A percentile compares a stretch with the other conserved stretches of the same genome.
Evolutionary conservation across 768 basidiomycete species (phyloP).

Genomic region (Coprinellus aureogranulatus): DNA sequence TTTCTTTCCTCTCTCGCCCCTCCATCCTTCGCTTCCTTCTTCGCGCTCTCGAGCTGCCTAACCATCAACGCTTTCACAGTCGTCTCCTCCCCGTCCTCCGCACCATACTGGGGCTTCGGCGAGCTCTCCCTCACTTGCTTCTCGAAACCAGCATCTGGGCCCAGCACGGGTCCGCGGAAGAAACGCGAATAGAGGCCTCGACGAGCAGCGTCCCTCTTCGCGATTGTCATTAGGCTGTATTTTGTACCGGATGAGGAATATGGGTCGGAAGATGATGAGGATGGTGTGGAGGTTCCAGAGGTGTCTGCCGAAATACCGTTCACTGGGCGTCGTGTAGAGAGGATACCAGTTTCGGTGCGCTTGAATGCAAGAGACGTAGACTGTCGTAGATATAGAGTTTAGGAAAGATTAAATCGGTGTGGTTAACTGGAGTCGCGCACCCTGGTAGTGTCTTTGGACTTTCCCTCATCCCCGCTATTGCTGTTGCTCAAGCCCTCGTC

Average conservation of each 20-base stretch:
- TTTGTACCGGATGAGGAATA: conserved; percentile 23
- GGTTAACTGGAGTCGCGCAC: conserved; percentile 11
- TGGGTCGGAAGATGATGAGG: conserved; percentile 18
- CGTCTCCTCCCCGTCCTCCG: not conserved
- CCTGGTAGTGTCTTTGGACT: conserved; percentile 9
- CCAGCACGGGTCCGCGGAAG: conserved; percentile 72
- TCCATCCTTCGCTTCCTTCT: conserved; percentile 12
- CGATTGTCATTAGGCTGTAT: conserved; percentile 54
- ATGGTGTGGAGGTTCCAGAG: conserved; percentile 43
- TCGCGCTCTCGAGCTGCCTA: conserved; percentile 13
- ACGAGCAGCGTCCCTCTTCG: conserved; percentile 78
- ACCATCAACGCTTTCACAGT: conserved; percentile 11
- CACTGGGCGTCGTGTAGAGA: conserved; percentile 67
- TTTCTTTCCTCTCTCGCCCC: not conserved
- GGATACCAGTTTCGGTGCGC: conserved; percentile 71
- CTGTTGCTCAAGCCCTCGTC: conserved; percentile 44
- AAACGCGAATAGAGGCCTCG: conserved; percentile 76
- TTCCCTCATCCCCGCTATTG: conserved; percentile 6
- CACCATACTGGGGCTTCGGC: not conserved
- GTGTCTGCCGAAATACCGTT: conserved; percentile 43
- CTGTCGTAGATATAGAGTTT: too few relatives aligned
- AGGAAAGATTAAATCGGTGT: too few relatives aligned
- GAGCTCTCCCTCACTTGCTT: conserved; percentile 17
- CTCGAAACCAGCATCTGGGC: conserved; percentile 36
- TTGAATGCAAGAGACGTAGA: conserved; percentile 29